These are phyloP conservation scores for Penicillium palitans DNA, from an alignment of 2,329 filamentous ascomycete genomes.

Conservation along the genomic window DNA sequence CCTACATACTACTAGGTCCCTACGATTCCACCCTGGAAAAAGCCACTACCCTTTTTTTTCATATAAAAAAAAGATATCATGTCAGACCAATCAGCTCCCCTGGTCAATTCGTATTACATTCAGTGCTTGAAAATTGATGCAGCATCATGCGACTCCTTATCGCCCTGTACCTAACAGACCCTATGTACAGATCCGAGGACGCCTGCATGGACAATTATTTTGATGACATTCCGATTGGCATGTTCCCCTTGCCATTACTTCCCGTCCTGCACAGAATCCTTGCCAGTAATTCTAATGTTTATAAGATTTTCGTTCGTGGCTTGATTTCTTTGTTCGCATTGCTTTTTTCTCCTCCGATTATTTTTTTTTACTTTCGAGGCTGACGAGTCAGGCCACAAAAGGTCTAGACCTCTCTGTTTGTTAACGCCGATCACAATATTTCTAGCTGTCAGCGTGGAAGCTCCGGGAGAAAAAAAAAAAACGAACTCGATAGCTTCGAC, in stretches of 20 bases:
- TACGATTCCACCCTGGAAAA: neutral
- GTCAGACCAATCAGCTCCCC: slow-evolving; percentile 16
- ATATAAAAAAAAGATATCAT: neutral
- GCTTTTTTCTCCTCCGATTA: neutral
- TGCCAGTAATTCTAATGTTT: neutral
- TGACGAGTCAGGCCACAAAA: slow-evolving; percentile 10
- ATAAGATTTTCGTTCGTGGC: neutral
- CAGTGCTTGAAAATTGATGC: slow-evolving; percentile 4
- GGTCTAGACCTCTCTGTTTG: slow-evolving; percentile 7
- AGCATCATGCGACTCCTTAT: slow-evolving; percentile 15
- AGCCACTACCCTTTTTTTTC: slow-evolving; percentile 10
- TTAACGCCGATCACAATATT: slow-evolving; percentile 1
- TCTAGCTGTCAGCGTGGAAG: slow-evolving; percentile 16
- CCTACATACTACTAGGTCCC: neutral
- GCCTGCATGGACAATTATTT: slow-evolving; percentile 9
- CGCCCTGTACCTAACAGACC: neutral
- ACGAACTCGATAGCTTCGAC: slow-evolving; percentile 20
- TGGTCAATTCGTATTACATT: neutral
- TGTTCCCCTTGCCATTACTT: slow-evolving; percentile 11
- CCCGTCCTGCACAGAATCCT: slow-evolving; percentile 13
- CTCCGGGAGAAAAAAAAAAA: slow-evolving; percentile 1
- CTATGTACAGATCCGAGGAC: slow-evolving; percentile 6
- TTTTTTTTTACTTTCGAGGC: neutral
- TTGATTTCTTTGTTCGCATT: slow-evolving; percentile 8
- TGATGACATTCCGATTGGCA: slow-evolving; percentile 12